These are phyloP conservation scores for Mucuna pruriens DNA, from an alignment of 306 rosid genomes.

Conservation along the genomic window DNA sequence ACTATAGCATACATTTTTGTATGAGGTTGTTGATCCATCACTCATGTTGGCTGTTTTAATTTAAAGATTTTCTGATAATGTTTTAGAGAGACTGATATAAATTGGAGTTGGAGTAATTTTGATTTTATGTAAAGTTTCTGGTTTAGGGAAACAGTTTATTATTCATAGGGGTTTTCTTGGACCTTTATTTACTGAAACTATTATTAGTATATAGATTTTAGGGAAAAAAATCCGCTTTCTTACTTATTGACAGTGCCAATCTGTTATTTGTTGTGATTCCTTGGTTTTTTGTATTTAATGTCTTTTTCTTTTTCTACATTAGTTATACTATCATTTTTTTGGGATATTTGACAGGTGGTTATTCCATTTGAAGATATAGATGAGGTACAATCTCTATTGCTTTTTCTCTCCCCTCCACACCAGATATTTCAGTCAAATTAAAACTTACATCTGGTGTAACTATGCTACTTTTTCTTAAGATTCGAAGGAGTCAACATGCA, in stretches of 20 bases:
- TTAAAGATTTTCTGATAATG: slow-evolving; percentile 1
- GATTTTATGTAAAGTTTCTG: slow-evolving; percentile 9
- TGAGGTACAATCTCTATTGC: slow-evolving; percentile 65
- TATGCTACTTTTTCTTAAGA: slow-evolving; percentile 53
- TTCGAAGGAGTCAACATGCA: slow-evolving; percentile 98
- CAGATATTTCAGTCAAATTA: slow-evolving; percentile 27
- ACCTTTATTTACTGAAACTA: slow-evolving; percentile 3
- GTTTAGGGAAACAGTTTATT: background rate
- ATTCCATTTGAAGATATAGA: slow-evolving; percentile 91
- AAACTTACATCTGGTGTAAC: slow-evolving; percentile 36
- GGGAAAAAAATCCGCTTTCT: background rate
- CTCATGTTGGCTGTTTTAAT: background rate
- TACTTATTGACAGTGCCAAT: background rate
- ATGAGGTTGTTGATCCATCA: background rate
- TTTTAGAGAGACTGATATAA: slow-evolving; percentile 2
- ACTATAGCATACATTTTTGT: background rate
- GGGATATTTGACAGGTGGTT: slow-evolving; percentile 64
- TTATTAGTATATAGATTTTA: background rate
- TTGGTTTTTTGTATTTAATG: slow-evolving; percentile 25
- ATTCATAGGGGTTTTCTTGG: slow-evolving; percentile 8
- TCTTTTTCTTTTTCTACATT: slow-evolving; percentile 3
- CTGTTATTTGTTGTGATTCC: slow-evolving; percentile 18
- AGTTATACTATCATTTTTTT: background rate
- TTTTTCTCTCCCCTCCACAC: slow-evolving; percentile 31
- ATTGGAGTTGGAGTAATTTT: background rate